A percentile compares a stretch with the other conserved stretches of the same genome.
These are phyloP conservation scores for Cordyceps farinosa DNA, from an alignment of 2,329 filamentous ascomycete species.

Conservation along the genomic window DNA sequence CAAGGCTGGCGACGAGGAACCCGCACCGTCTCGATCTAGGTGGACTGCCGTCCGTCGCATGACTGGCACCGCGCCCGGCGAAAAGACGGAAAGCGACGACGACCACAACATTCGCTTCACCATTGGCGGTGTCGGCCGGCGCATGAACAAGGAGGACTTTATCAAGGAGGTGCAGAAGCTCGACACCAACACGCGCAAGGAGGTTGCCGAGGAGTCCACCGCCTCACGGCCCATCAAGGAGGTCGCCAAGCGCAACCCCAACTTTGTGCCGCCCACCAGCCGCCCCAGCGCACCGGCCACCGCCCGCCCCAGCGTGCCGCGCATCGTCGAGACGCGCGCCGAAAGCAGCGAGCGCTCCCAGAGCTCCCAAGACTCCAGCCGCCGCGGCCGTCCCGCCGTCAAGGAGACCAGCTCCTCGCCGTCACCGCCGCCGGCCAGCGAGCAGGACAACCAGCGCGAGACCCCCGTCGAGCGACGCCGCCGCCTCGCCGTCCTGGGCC, in stretches of 20 bases:
- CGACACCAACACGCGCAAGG: conserved; percentile 60
- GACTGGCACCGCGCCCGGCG: conserved; percentile 21
- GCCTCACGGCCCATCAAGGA: conserved; percentile 48
- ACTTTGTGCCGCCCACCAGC: neutral
- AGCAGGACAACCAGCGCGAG: conserved; percentile 39
- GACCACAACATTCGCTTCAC: conserved; percentile 73
- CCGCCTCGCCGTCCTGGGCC: conserved; percentile 51
- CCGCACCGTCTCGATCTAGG: neutral
- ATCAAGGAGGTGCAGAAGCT: conserved; percentile 69
- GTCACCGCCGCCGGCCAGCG: neutral
- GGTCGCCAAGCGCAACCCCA: conserved; percentile 36
- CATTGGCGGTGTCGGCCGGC: conserved; percentile 65
- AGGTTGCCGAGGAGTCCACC: conserved; percentile 50
- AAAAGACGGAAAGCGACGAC: conserved; percentile 51
- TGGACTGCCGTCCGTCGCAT: conserved; percentile 13
- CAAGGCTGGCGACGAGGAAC: conserved; percentile 30
- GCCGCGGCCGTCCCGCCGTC: conserved; percentile 11
- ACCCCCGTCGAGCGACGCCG: conserved; percentile 67
- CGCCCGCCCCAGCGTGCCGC: conserved; percentile 5
- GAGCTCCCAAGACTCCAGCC: neutral
- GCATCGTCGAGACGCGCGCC: conserved; percentile 15
- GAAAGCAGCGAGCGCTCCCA: neutral
- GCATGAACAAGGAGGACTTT: conserved; percentile 79
- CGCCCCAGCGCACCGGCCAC: neutral
- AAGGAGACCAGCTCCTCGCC: conserved; percentile 10